phyloP scores from a whole-genome alignment of 805 yeast genomes.

The Debaryomyces castellii region DNA sequence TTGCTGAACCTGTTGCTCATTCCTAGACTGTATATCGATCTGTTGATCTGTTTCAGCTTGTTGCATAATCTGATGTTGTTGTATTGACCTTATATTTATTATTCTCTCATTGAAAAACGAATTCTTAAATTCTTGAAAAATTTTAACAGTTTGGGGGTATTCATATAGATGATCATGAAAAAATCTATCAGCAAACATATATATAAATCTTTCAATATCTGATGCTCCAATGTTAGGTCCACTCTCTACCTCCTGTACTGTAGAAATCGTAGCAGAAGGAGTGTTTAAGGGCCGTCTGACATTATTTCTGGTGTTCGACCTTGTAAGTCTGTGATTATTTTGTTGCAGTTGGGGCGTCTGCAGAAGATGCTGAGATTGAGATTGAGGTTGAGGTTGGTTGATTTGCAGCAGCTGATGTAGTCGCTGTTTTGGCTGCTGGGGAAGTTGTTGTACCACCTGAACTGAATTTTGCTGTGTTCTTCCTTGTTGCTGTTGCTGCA shows the following conservation, averaged over 20 bases:
- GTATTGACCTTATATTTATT: slow-evolving; percentile 25
- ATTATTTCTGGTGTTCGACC: slow-evolving; percentile 5
- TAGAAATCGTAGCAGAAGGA: slow-evolving; percentile 2
- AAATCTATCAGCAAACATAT: slow-evolving; percentile 41
- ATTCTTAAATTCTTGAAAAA: slow-evolving; percentile 43
- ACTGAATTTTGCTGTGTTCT: slow-evolving; percentile 8
- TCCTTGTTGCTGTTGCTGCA: slow-evolving; percentile 11
- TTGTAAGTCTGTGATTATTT: slow-evolving; percentile 5
- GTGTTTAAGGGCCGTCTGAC: slow-evolving; percentile 1
- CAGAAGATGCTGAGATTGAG: not conserved
- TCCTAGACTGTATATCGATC: slow-evolving; percentile 7
- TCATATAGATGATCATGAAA: slow-evolving; percentile 40
- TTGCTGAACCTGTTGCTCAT: slow-evolving; percentile 5
- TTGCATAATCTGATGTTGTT: slow-evolving; percentile 13
- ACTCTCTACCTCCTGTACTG: slow-evolving; percentile 1
- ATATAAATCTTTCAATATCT: slow-evolving; percentile 41
- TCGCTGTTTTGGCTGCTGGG: slow-evolving; percentile 7
- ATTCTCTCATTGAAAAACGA: slow-evolving; percentile 43
- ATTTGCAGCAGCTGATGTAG: slow-evolving; percentile 8
- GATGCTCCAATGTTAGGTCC: slow-evolving; percentile 18
- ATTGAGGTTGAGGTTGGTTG: slow-evolving; percentile 8
- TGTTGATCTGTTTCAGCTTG: slow-evolving; percentile 6
- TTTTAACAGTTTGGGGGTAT: slow-evolving; percentile 43
- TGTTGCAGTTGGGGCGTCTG: not conserved
- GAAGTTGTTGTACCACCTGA: slow-evolving; percentile 8